Conservation (phyloP, 2,329 filamentous ascomycete genomes). For the Fusarium sp. region DNA sequence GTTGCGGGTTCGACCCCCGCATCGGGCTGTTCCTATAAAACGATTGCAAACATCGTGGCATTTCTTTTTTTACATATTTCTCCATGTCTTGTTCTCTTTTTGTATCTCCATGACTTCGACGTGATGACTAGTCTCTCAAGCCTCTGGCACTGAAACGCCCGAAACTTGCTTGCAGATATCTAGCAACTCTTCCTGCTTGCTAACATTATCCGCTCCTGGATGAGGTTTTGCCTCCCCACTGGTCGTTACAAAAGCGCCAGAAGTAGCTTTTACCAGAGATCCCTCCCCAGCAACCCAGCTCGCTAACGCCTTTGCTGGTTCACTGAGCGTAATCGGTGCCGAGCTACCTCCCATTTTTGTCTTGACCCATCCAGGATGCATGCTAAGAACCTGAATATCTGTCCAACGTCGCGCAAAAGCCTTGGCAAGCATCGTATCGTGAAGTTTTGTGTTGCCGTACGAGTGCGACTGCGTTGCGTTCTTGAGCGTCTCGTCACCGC, state of each 20-base stretch:
- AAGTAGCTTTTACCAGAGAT: background rate
- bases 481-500: conserved; percentile 27
- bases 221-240: conserved; percentile 19
- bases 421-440: conserved; percentile 37
- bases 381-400: conserved; percentile 31
- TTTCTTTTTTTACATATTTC: background rate
- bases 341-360: conserved; percentile 36
- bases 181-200: conserved; percentile 32
- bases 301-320: conserved; percentile 26
- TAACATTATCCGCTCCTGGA: conserved; percentile 19
- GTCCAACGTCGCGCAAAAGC: conserved; percentile 30
- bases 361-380: conserved; percentile 38
- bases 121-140: background rate
- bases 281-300: conserved; percentile 30
- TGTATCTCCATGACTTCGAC: background rate
- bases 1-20: conserved; percentile 65
- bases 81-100: background rate
- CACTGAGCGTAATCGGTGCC: conserved; percentile 13
- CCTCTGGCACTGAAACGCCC: background rate
- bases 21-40: conserved; percentile 49
- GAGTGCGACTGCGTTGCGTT: conserved; percentile 31
- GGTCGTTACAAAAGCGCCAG: conserved; percentile 30
- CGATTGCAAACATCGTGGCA: conserved; percentile 12
- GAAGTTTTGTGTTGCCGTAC: conserved; percentile 36
- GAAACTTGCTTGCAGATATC: conserved; percentile 24